Evolutionary conservation across 2,329 filamentous ascomycete species (phyloP), one percentile per base, ranked within the genome.

Genomic region (Botrytis pseudocinerea): DNA sequence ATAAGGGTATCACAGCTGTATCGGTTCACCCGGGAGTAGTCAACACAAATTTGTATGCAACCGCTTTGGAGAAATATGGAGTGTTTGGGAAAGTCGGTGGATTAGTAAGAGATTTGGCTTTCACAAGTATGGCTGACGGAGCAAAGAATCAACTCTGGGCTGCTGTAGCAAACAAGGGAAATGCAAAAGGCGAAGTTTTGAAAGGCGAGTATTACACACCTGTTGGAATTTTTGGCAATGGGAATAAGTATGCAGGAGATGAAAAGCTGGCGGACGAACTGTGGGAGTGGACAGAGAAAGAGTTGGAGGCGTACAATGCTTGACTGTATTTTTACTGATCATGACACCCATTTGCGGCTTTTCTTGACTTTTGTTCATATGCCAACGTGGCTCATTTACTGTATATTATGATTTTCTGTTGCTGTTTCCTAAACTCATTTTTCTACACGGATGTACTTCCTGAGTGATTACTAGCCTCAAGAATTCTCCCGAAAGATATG

Each of bases 121-220:
- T 73, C 44, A 61, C 70, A 32, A 66, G 57, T 71, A 38, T 69
- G 65, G 59, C 65, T 14, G 72, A 75, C 42, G 84, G 84, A 0
- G 82, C 78, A 5, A 79, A 77, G 74, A 84, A 83, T 72, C 83
- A 85, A 77, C 78, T 86, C 4, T 85, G 84, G 84, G 82, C 82
- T 20, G 81, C 73, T 16, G 71, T 60, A 18, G 69, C 51, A 38
- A 74, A 73, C 63, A 69, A n/a, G 38, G 76, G 82, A 40, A 78
- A 77, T 69, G 70, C 8, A 18, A 69, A 63, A 22, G 71, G 74
- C 4, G 71, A 72, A 48, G 62, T 74, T 14, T 54, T 35, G n/a
- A 80, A 76, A 48, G 83, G 82, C 6, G 80, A 78, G 25, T 83
- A 81, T 70, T 84, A 84, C 75, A 79, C 78, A 62, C 83, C 82